Evolutionary conservation across 352 stramenopile genomes (phyloP).

Genomic region (Phytophthora tubulina): DNA sequence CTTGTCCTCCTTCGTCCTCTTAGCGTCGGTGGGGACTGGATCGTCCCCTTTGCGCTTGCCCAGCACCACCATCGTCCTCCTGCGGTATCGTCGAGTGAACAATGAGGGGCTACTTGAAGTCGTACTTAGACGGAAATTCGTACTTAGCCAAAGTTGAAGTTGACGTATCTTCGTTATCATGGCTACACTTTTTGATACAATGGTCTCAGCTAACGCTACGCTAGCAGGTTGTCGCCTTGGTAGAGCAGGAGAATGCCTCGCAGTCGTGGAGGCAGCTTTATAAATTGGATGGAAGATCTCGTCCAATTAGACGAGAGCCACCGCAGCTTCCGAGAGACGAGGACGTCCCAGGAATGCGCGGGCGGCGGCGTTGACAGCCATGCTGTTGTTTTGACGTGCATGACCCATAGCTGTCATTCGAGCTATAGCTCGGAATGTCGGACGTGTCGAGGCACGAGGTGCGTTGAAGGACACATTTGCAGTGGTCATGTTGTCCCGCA

Average conservation of each 20-base stretch:
- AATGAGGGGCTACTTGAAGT: not conserved
- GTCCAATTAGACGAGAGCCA: conserved; percentile 33
- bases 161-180: conserved; percentile 9
- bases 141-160: conserved; percentile 21
- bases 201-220: not conserved
- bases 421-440: conserved; percentile 46
- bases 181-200: conserved; percentile 22
- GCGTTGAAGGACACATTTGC: conserved; percentile 40
- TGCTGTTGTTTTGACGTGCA: conserved; percentile 36
- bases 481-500: conserved; percentile 58
- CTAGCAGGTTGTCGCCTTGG: conserved; percentile 8
- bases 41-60: conserved; percentile 28
- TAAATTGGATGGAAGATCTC: conserved; percentile 29
- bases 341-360: conserved; percentile 40
- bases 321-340: conserved; percentile 36
- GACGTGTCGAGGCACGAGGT: conserved; percentile 35
- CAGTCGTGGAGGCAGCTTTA: conserved; percentile 22
- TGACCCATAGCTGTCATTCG: conserved; percentile 45
- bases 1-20: conserved; percentile 9
- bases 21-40: not conserved
- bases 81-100: conserved; percentile 4
- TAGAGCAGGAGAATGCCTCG: conserved; percentile 11
- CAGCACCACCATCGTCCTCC: conserved; percentile 10
- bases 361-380: conserved; percentile 34
- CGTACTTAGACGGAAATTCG: conserved; percentile 7